Conservation (phyloP, 108 stramenopile species). For the Heterococcus sp. region DNA sequence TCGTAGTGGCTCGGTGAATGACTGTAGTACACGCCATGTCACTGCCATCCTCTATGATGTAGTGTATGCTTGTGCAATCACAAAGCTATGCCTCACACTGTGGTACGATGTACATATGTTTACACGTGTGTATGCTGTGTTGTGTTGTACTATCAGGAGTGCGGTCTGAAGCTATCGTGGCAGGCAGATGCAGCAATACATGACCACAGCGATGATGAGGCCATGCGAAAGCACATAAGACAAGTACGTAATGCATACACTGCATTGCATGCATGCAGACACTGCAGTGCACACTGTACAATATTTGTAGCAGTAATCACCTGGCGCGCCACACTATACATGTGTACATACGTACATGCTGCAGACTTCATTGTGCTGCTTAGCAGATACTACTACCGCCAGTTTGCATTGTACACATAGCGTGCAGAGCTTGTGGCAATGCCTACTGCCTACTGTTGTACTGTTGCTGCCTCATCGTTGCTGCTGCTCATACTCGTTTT, state of each 20-base stretch:
- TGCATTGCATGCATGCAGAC: too few relatives aligned
- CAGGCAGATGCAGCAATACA: constrained; percentile 15
- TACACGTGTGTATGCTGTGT: too few relatives aligned
- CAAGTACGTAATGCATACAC: too few relatives aligned
- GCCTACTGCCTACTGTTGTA: neutral
- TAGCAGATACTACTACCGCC: neutral
- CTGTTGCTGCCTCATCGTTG: neutral
- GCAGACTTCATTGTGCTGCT: neutral
- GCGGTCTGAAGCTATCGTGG: constrained; percentile 27
- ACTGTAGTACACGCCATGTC: too few relatives aligned
- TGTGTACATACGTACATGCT: neutral
- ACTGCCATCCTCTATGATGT: too few relatives aligned
- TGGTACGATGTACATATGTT: too few relatives aligned
- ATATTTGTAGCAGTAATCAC: neutral
- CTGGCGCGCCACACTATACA: neutral
- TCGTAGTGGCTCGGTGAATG: too few relatives aligned
- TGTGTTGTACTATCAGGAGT: too few relatives aligned
- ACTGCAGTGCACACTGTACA: too few relatives aligned
- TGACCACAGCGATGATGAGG: neutral
- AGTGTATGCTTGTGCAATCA: too few relatives aligned
- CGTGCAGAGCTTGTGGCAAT: neutral
- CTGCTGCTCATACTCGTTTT: neutral
- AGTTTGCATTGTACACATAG: neutral
- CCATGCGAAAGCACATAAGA: neutral
- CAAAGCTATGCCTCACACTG: too few relatives aligned